Conservation (phyloP, 352 stramenopile species). For the Pseudoperonospora humuli region DNA sequence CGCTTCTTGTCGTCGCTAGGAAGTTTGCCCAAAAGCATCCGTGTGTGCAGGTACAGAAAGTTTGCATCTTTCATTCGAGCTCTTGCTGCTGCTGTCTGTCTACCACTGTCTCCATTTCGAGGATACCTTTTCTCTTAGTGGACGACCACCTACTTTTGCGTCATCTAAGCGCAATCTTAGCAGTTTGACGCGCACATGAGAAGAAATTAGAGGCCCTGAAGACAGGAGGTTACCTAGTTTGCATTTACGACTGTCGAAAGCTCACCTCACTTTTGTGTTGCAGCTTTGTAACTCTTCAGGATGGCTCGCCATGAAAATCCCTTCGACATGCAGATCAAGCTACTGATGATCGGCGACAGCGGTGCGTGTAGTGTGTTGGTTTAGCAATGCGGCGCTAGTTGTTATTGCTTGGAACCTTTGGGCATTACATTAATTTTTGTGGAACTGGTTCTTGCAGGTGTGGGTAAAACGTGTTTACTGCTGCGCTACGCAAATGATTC, state of each 20-base stretch:
- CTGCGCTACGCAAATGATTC: slow-evolving; percentile 87
- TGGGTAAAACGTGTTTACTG: slow-evolving; percentile 85
- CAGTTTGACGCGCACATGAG: slow-evolving; percentile 4
- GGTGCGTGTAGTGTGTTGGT: slow-evolving; percentile 44
- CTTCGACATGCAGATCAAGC: slow-evolving; percentile 97
- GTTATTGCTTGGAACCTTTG: neutral
- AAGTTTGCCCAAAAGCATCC: slow-evolving; percentile 8
- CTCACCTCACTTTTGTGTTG: slow-evolving; percentile 1
- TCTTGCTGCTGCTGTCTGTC: neutral
- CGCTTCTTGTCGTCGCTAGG: slow-evolving; percentile 10
- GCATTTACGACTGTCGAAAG: neutral
- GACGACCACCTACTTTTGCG: slow-evolving; percentile 3
- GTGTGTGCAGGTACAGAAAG: slow-evolving; percentile 13
- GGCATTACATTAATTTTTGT: neutral
- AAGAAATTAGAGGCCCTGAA: neutral
- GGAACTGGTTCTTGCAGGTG: slow-evolving; percentile 32
- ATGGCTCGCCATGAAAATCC: slow-evolving; percentile 89
- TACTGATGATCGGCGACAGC: slow-evolving; percentile 96
- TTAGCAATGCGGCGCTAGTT: neutral
- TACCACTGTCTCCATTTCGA: neutral
- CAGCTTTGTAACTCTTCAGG: slow-evolving; percentile 18
- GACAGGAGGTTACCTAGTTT: neutral
- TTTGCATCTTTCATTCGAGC: neutral
- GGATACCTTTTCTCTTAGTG: slow-evolving; percentile 14
- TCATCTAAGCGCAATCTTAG: slow-evolving; percentile 5